These are phyloP conservation scores for Groenewaldozyma salmanticensis DNA, from an alignment of 805 yeast genomes.

Conservation along the genomic window DNA sequence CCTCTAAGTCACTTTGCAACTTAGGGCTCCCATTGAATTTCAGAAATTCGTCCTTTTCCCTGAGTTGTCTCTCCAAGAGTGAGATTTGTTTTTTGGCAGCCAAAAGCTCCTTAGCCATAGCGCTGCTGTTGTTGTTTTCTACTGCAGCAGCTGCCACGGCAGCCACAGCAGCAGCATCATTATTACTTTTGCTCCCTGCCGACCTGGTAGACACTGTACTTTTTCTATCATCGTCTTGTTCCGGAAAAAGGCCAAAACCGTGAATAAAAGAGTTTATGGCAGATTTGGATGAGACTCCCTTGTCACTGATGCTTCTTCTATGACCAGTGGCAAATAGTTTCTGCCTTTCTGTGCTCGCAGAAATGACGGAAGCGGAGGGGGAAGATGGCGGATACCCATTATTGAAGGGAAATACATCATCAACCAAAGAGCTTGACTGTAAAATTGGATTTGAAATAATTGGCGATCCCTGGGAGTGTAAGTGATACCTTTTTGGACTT, in stretches of 20 bases:
- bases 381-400: not conserved
- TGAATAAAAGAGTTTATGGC: constrained; percentile 1
- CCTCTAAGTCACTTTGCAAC: constrained; percentile 16
- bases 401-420: constrained; percentile 1
- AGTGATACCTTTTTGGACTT: not conserved
- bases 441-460: constrained; percentile 6
- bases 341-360: not conserved
- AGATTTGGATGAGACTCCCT: constrained; percentile 3
- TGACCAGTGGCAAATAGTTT: constrained; percentile 1
- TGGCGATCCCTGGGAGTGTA: not conserved
- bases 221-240: not conserved
- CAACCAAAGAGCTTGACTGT: constrained; percentile 3
- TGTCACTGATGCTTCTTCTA: constrained; percentile 9
- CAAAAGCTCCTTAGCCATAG: constrained; percentile 16
- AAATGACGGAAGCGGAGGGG: too few relatives aligned
- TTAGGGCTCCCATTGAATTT: not conserved
- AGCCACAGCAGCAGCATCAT: not conserved
- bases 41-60: constrained; percentile 8
- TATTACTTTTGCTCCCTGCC: not conserved
- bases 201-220: not conserved
- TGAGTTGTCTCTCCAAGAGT: constrained; percentile 19
- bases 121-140: constrained; percentile 2
- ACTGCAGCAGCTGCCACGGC: not conserved
- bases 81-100: constrained; percentile 22
- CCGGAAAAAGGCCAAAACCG: not conserved